Percentiles rank a stretch among this genome's conserved stretches.
phyloP scores from a whole-genome alignment of 2,329 filamentous ascomycete species.

The Exophiala sideris region DNA sequence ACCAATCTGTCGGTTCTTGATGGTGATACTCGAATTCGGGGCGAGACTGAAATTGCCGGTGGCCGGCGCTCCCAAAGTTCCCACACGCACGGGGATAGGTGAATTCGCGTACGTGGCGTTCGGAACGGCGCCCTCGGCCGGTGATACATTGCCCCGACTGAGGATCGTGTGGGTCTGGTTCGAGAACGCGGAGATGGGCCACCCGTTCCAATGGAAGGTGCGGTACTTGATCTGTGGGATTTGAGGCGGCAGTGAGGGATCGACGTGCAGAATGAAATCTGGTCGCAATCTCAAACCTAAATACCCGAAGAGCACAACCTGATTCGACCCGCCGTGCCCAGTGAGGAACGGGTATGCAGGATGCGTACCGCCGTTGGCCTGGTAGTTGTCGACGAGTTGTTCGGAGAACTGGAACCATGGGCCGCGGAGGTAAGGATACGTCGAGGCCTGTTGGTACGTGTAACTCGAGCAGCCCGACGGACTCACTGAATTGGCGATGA shows the following conservation, averaged over 20 bases:
- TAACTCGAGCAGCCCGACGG: constrained; percentile 66
- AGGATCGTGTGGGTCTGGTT: constrained; percentile 65
- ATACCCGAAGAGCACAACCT: constrained; percentile 65
- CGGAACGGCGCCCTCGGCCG: constrained; percentile 47
- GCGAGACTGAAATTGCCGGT: constrained; percentile 46
- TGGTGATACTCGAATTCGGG: constrained; percentile 49
- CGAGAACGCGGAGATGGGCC: constrained; percentile 58
- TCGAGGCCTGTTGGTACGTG: constrained; percentile 64
- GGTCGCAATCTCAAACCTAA: constrained; percentile 61
- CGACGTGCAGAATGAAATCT: constrained; percentile 55
- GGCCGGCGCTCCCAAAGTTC: constrained; percentile 38
- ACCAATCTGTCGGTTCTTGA: constrained; percentile 59
- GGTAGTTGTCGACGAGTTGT: constrained; percentile 60
- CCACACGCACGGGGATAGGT: constrained; percentile 59
- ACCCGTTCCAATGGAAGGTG: constrained; percentile 65
- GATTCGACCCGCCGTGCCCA: constrained; percentile 66
- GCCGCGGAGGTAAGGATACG: constrained; percentile 60
- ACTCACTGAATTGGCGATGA: constrained; percentile 63
- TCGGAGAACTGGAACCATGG: constrained; percentile 71
- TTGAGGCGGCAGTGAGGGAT: constrained; percentile 64
- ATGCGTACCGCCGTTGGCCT: constrained; percentile 62
- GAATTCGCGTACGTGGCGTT: constrained; percentile 52
- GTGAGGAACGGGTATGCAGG: constrained; percentile 70
- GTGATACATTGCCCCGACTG: constrained; percentile 44
- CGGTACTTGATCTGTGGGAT: constrained; percentile 59